These are phyloP conservation scores for Drechslerella stenobrocha DNA, from an alignment of 2,329 filamentous ascomycete genomes.

Conservation along the genomic window DNA sequence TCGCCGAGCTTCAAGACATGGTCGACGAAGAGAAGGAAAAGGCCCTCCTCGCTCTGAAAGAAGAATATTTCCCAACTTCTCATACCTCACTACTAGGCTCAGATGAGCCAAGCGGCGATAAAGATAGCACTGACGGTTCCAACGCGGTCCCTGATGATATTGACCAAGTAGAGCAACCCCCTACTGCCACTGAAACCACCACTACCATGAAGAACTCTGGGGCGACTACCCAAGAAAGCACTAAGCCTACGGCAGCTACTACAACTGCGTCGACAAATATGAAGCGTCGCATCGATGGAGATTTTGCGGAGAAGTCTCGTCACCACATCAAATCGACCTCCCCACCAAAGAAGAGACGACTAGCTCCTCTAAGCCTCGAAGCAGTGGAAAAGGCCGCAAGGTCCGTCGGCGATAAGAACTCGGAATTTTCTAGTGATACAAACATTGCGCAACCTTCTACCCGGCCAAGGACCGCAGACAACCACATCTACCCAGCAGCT, in stretches of 20 bases:
- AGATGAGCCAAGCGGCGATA: too few relatives aligned
- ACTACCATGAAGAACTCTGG: neutral
- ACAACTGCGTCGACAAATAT: conserved; percentile 1
- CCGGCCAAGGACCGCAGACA: conserved; percentile 1
- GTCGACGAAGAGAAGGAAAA: conserved; percentile 1
- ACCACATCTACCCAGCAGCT: neutral
- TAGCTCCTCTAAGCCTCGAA: conserved; percentile 25
- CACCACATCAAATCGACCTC: conserved; percentile 17
- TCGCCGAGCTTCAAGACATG: neutral
- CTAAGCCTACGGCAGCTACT: neutral
- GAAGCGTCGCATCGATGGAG: neutral
- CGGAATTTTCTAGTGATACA: conserved; percentile 1
- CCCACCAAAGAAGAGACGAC: conserved; percentile 27
- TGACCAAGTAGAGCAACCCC: neutral
- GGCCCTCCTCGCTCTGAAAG: neutral
- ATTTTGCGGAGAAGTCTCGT: conserved; percentile 29
- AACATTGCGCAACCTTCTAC: conserved; percentile 5
- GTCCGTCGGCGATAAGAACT: conserved; percentile 5
- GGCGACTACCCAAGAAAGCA: neutral
- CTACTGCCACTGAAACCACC: too few relatives aligned
- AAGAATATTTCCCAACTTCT: neutral
- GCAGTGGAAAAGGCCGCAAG: conserved; percentile 6
- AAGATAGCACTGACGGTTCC: neutral
- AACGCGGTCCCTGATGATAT: neutral
- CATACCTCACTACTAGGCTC: neutral